Conservation (phyloP, 805 yeast species). For the Ogataea saltuana region DNA sequence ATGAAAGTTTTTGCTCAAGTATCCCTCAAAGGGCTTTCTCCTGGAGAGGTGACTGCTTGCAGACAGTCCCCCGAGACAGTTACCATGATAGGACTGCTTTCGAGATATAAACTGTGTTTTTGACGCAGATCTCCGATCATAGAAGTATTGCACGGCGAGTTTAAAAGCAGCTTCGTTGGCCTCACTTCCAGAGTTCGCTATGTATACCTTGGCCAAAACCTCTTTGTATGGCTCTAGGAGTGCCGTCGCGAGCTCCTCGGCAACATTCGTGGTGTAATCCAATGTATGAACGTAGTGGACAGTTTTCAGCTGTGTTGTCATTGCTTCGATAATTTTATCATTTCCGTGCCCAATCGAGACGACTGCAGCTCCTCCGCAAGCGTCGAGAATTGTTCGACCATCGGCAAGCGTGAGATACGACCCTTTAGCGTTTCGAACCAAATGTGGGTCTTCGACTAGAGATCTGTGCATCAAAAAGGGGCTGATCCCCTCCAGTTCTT, state of each 20-base stretch:
- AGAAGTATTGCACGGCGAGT: constrained; percentile 52
- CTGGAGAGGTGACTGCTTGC: constrained; percentile 37
- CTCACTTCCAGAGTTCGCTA: constrained; percentile 70
- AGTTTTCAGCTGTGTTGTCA: constrained; percentile 36
- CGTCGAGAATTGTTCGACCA: constrained; percentile 36
- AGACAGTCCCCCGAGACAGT: constrained; percentile 44
- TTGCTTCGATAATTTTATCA: constrained; percentile 37
- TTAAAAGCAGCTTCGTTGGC: constrained; percentile 77
- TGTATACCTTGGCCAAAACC: constrained; percentile 38
- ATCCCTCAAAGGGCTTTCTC: constrained; percentile 33
- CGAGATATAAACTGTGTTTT: constrained; percentile 44
- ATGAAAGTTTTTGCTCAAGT: constrained; percentile 26
- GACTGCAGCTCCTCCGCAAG: constrained; percentile 50
- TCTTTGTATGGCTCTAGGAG: constrained; percentile 39
- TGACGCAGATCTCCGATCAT: constrained; percentile 40
- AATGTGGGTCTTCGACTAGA: constrained; percentile 7
- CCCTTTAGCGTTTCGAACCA: constrained; percentile 13
- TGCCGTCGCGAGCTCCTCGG: constrained; percentile 44
- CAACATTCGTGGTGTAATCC: constrained; percentile 35
- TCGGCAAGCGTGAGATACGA: constrained; percentile 13
- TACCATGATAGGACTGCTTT: constrained; percentile 47
- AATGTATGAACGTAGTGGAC: constrained; percentile 37
- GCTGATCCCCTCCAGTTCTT: constrained; percentile 3
- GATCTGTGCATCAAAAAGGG: constrained; percentile 10
- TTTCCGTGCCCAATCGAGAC: constrained; percentile 42